Conservation (phyloP, 2,329 filamentous ascomycete species). For the Alternaria sp. region DNA sequence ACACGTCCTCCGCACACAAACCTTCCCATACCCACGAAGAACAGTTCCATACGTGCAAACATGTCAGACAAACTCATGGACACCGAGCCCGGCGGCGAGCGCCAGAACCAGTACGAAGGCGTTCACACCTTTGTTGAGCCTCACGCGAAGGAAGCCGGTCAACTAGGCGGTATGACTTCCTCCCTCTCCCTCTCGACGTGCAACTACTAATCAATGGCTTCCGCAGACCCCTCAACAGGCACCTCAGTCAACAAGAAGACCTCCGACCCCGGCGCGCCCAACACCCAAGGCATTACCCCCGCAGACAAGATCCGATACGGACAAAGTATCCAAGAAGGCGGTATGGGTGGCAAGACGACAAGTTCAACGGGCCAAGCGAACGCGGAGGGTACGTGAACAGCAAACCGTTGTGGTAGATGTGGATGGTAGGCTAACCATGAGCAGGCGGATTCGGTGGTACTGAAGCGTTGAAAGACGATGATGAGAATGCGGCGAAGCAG, state of each 20-base stretch:
- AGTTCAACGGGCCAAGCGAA: conserved; percentile 44
- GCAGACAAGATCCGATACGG: conserved; percentile 63
- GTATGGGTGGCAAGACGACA: conserved; percentile 61
- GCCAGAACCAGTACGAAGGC: conserved; percentile 66
- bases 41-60: not conserved
- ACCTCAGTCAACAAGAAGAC: conserved; percentile 22
- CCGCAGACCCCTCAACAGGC: conserved; percentile 5
- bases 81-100: conserved; percentile 64
- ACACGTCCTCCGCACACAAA: not conserved
- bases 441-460: conserved; percentile 48
- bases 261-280: conserved; percentile 49
- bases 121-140: conserved; percentile 58
- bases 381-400: conserved; percentile 46
- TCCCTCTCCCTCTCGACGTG: not conserved
- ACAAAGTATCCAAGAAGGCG: conserved; percentile 62
- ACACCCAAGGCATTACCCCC: conserved; percentile 45
- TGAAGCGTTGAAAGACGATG: conserved; percentile 48
- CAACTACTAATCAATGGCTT: not conserved
- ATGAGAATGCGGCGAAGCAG: conserved; percentile 46
- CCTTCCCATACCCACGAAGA: not conserved
- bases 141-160: conserved; percentile 61
- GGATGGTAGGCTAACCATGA: conserved; percentile 2
- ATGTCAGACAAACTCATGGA: conserved; percentile 65
- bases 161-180: conserved; percentile 58
- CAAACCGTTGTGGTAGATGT: not conserved